Percentiles rank a stretch among this genome's conserved stretches.
Evolutionary conservation across 495 filamentous ascomycete species (phyloP).

Genomic region (Xylaria sp.): DNA sequence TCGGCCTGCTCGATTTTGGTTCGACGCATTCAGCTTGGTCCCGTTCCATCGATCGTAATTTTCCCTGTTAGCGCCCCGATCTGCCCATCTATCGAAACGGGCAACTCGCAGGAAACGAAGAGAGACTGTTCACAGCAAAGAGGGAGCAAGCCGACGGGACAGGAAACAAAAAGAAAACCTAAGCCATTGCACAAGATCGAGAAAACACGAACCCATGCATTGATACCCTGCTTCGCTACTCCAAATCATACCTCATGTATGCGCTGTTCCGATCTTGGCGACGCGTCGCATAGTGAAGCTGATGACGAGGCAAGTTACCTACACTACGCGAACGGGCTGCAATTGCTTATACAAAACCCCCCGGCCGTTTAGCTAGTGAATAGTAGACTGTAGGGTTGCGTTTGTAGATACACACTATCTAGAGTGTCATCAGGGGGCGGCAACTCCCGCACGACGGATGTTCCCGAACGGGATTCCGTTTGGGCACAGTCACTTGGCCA

Average conservation of each 20-base stretch:
- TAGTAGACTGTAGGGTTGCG: constrained; percentile 9
- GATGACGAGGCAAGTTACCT: constrained; percentile 26
- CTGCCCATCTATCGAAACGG: constrained; percentile 17
- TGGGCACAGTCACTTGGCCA: background rate
- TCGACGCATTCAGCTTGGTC: constrained; percentile 24
- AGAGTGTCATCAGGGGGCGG: constrained; percentile 23
- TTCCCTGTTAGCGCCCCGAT: constrained; percentile 19
- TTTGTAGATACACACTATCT: constrained; percentile 13
- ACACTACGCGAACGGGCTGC: constrained; percentile 14
- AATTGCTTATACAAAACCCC: background rate
- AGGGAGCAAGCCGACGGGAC: constrained; percentile 14
- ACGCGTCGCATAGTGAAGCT: constrained; percentile 21
- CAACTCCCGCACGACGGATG: constrained; percentile 25
- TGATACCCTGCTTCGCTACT: constrained; percentile 15
- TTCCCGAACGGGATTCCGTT: constrained; percentile 25
- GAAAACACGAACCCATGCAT: constrained; percentile 25
- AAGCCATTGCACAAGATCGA: background rate
- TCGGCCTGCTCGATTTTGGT: constrained; percentile 8
- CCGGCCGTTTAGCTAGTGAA: constrained; percentile 1
- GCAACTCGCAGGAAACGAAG: constrained; percentile 12
- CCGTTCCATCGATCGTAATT: constrained; percentile 25
- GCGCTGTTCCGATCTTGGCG: constrained; percentile 29
- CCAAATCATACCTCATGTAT: constrained; percentile 12
- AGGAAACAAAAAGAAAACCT: constrained; percentile 11
- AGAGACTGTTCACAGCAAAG: constrained; percentile 1